Evolutionary conservation across 2,329 filamentous ascomycete genomes (phyloP), one percentile per base, ranked within the genome.

Genomic region (Colletotrichum coccodes): DNA sequence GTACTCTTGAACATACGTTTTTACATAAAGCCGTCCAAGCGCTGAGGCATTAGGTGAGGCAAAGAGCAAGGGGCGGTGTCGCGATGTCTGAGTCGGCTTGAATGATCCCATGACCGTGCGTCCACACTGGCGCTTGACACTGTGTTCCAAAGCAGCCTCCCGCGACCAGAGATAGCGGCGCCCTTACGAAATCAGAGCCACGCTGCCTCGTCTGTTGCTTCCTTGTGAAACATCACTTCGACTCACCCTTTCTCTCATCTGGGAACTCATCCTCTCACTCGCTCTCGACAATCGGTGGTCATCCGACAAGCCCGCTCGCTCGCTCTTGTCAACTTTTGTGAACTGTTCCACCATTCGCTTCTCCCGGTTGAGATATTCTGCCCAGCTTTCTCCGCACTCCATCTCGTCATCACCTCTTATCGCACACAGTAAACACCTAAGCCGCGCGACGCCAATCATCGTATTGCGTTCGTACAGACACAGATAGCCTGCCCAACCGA

Each of bases 381-480:
- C 38, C 47, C 42, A 7, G 32, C 6, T 34, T 66, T 69, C 61
- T 66, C 66, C 62, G 61, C 66, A 66, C 61, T 18, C 47, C 12
- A 32, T 44, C 47, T 36, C 54, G 40, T 44, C 54, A 56, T 56
- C 34, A 18, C 34, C 50, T 49, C 60, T 30, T 38, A 56, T 50
- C 61, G 47, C 53, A 44, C 42, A 65, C 61, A 60, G 65, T 66
- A 65, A 60, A 60, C 54, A 49, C 54, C 42, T 54, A 49, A 56
- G 60, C 34, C 53, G 40, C 61, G 54, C 61, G 53, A 65, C 56
- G 62, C 56, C 66, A 49, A 66, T 60, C 61, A 47, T 69, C 49
- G 34, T 42, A 34, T 53, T 53, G 30, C 32, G n/a, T n/a, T 4
- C 32, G 38, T 26, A 54, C 11, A 42, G 16, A 26, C 40, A 23